A percentile compares a stretch with the other conserved stretches of the same genome.
phyloP scores from a whole-genome alignment of 495 filamentous ascomycete species.

The Penicillium manginii region DNA sequence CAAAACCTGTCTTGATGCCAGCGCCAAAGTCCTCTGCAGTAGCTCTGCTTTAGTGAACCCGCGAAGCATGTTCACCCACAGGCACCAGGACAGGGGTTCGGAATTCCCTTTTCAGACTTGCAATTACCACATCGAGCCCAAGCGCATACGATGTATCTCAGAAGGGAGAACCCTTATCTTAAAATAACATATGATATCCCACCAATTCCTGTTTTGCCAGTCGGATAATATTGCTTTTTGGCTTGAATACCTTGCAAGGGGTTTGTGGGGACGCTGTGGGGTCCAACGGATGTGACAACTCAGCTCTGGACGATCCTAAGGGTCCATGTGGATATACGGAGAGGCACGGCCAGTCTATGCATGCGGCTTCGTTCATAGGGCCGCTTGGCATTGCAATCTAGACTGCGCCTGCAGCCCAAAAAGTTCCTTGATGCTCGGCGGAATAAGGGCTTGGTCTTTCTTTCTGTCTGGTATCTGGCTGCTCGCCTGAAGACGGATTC shows the following conservation, averaged over 20 bases:
- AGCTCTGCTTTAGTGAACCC: constrained; percentile 1
- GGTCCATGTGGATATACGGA: neutral
- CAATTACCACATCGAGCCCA: neutral
- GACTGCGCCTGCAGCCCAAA: neutral
- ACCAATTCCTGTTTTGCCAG: neutral
- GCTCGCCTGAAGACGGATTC: no score
- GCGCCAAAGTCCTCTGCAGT: constrained; percentile 4
- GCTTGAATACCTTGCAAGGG: neutral
- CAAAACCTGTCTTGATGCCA: constrained; percentile 4
- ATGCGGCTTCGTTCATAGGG: neutral
- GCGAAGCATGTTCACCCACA: neutral
- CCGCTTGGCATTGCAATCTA: neutral
- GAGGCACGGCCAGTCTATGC: neutral
- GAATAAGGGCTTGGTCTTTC: neutral
- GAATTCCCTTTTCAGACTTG: neutral
- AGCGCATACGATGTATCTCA: neutral
- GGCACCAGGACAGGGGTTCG: constrained; percentile 1
- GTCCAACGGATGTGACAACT: constrained; percentile 2
- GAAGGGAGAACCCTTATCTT: neutral
- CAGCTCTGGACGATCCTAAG: constrained; percentile 1
- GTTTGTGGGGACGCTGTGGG: constrained; percentile 1
- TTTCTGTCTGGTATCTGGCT: neutral
- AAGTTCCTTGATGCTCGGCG: neutral
- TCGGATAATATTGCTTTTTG: neutral
- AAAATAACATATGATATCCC: neutral